phyloP scores from a whole-genome alignment of 805 yeast genomes.

The Candida hungchunana region DNA sequence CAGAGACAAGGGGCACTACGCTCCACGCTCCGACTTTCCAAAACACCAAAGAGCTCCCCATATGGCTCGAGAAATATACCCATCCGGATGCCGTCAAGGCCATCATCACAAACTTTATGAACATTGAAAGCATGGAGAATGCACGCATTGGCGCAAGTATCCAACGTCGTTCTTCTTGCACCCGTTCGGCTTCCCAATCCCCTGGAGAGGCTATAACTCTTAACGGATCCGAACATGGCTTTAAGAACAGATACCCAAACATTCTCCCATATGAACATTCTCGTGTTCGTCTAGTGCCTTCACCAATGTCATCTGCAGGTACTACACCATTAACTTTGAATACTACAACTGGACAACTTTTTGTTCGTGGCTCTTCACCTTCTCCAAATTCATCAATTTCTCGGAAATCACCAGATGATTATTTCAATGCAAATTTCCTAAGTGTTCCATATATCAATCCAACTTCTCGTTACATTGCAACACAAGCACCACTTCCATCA shows the following conservation, averaged over 20 bases:
- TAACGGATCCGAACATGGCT: slow-evolving; percentile 60
- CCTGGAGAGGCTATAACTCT: slow-evolving; percentile 19
- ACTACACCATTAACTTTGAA: slow-evolving; percentile 8
- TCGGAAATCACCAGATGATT: slow-evolving; percentile 16
- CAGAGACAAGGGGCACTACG: slow-evolving; percentile 9
- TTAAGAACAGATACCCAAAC: slow-evolving; percentile 76
- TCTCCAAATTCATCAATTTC: slow-evolving; percentile 27
- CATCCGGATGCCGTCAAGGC: slow-evolving; percentile 18
- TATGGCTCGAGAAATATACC: slow-evolving; percentile 45
- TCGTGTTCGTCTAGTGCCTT: slow-evolving; percentile 36
- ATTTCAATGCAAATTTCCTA: slow-evolving; percentile 63
- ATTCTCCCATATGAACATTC: slow-evolving; percentile 64
- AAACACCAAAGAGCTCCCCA: slow-evolving; percentile 24
- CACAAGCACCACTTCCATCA: slow-evolving; percentile 81
- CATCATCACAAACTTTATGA: slow-evolving; percentile 27
- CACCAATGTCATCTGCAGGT: slow-evolving; percentile 28
- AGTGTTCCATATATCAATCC: slow-evolving; percentile 31
- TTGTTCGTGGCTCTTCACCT: slow-evolving; percentile 3
- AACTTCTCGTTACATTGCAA: slow-evolving; percentile 59
- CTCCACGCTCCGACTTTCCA: slow-evolving; percentile 14
- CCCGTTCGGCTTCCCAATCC: slow-evolving; percentile 5
- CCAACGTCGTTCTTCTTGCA: slow-evolving; percentile 13
- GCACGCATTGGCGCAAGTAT: slow-evolving; percentile 22
- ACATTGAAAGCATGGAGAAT: slow-evolving; percentile 34
- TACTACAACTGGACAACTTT: slow-evolving; percentile 4